Percentiles rank a stretch among this genome's conserved stretches.
phyloP scores from a whole-genome alignment of 2,329 filamentous ascomycete species.

The Pochonia chlamydosporia region DNA sequence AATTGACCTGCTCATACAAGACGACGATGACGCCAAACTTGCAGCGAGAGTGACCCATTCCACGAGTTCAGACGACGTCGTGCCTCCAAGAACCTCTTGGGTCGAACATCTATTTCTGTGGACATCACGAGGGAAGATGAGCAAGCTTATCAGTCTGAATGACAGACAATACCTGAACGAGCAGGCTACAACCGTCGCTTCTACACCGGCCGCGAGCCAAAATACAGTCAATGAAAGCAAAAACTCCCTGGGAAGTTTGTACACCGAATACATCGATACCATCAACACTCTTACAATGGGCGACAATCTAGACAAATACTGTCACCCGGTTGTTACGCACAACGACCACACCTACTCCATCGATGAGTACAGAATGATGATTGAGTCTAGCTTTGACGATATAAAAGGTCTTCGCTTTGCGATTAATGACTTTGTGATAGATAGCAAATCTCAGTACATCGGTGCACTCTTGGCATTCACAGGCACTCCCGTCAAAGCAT shows the following conservation, averaged over 20 bases:
- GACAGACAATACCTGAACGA: neutral
- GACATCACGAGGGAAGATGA: neutral
- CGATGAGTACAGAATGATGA: conserved; percentile 21
- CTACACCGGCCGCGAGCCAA: neutral
- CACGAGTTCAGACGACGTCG: neutral
- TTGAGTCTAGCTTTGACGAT: conserved; percentile 20
- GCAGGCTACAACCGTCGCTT: neutral
- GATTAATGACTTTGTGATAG: conserved; percentile 22
- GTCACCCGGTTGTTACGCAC: conserved; percentile 21
- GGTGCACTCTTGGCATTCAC: conserved; percentile 24
- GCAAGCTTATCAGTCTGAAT: neutral
- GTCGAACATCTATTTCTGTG: neutral
- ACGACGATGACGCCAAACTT: neutral
- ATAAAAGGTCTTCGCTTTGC: conserved; percentile 21
- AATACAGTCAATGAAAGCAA: neutral
- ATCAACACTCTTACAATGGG: conserved; percentile 24
- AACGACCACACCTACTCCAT: conserved; percentile 20
- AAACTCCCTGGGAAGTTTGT: conserved; percentile 8
- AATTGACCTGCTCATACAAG: neutral
- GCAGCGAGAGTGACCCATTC: neutral
- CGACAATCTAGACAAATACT: conserved; percentile 18
- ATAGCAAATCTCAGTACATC: conserved; percentile 24
- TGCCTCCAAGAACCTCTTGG: neutral
- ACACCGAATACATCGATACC: conserved; percentile 23
- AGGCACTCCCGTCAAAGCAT: conserved; percentile 20